A percentile compares a stretch with the other conserved stretches of the same genome.
phyloP scores from a whole-genome alignment of 2,329 filamentous ascomycete species.

The Penicillium sp. region DNA sequence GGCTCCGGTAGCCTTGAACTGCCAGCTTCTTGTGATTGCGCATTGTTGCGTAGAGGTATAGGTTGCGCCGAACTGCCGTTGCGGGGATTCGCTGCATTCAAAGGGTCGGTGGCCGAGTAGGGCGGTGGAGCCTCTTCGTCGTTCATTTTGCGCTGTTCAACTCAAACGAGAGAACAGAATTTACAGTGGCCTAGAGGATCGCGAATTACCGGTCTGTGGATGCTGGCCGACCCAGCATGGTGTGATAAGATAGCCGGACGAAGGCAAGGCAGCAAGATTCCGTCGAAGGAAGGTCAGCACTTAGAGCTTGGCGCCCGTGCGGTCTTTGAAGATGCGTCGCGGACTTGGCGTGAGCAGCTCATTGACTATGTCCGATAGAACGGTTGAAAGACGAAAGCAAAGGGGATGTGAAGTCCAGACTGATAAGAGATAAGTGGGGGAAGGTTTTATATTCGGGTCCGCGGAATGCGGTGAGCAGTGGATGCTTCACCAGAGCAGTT shows the following conservation, averaged over 20 bases:
- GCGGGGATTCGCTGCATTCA: conserved; percentile 23
- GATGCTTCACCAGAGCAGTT: background rate
- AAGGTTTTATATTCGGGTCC: background rate
- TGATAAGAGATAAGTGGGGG: conserved; percentile 6
- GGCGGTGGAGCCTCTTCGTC: conserved; percentile 43
- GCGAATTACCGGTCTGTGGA: conserved; percentile 14
- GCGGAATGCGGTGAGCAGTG: background rate
- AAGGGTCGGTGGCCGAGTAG: conserved; percentile 42
- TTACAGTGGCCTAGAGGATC: conserved; percentile 3
- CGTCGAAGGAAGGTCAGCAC: conserved; percentile 1
- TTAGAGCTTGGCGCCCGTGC: conserved; percentile 1
- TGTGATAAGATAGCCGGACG: conserved; percentile 17
- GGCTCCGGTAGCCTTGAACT: conserved; percentile 16
- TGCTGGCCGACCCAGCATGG: conserved; percentile 12
- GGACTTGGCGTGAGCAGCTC: background rate
- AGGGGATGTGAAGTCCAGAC: background rate
- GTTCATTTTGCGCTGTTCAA: conserved; percentile 27
- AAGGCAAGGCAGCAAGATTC: conserved; percentile 35
- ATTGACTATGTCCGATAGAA: background rate
- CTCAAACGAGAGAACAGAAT: conserved; percentile 2
- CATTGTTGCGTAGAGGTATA: conserved; percentile 20
- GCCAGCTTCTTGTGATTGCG: conserved; percentile 11
- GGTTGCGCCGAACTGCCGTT: conserved; percentile 18
- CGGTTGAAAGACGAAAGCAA: background rate
- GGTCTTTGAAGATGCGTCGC: background rate